Evolutionary conservation across 1,284 basidiomycete species (phyloP), one percentile per base, ranked within the genome.

Genomic region (Trametes pubescens): DNA sequence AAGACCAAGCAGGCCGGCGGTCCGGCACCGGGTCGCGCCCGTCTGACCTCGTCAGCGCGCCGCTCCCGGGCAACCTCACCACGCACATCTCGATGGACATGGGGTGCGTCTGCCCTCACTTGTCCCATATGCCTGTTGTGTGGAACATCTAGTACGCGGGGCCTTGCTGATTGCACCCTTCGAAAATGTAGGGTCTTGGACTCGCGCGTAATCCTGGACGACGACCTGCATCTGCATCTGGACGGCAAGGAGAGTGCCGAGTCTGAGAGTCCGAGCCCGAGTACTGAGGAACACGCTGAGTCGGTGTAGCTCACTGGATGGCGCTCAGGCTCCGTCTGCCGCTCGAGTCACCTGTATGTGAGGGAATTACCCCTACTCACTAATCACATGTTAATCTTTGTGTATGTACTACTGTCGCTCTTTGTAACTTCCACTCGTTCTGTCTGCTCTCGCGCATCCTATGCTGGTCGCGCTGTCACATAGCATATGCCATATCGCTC

Each of bases 11-110:
- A n/a, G 10, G 14, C 13, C 21, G 1, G 14, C 52, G 22, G 18
- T 24, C 26, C 22, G 3, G 18, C 14, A 29, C 26, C 37, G 37
- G 13, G 38, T 54, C 52, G 24, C 52, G 37, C 13, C 21, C 46
- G 22, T 26, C 34, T 5, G 46, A 57, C 14, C 53, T 48, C 46
- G 47, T 37, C n/a, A 32, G 21, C 14, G 35, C 34, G 7, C 53
- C 40, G 21, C 35, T 54, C 38, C 52, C 13, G 13, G 52, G 52
- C 21, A 54, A 18, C 53, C 40, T 55, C 47, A 57, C 56, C 16
- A 51, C 48, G 13, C 56, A 57, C 46, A 43, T 57, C 46, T 49
- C 56, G 32, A 57, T 51, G 56, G 35, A 57, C 35, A 22, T 26
- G 2, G 47, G 37, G 56, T 55, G 7, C 53, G 53, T 55, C 38